Base-by-base conservation (phyloP, 2,329 filamentous ascomycete genomes). In the Meredithiella fracta region DNA sequence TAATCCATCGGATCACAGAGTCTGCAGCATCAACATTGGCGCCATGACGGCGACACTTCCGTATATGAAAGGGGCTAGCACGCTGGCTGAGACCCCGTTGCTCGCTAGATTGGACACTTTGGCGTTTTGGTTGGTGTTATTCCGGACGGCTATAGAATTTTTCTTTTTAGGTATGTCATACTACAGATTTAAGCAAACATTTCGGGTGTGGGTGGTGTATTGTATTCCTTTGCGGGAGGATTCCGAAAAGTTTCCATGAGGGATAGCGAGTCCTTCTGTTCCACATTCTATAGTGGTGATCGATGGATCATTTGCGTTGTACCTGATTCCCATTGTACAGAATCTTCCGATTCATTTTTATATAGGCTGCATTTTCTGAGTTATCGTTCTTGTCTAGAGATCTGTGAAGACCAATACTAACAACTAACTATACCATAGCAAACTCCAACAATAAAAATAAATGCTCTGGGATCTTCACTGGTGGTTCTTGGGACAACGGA, bases 401-500 rank as follows among this genome's bases (percentile, higher is more conserved):
- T 34, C 5, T 34, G 11, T 42, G 15, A n/a, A 5, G n/a, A 7
- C 6, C 38, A 49, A 8, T 25, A 9, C 22, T 20, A 23, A 14
- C 31, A 25, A 15, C 49, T 51, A 52, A 52, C 11, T 31, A 25
- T 40, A 29, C 31, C 7, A 4, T 20, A 52, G 29, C 20, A 17
- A 22, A 52, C 20, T 22, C 50, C 11, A 15, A 37, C 14, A 52
- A 52, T 20, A 4, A 52, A 38, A 52, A 52, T 15, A 17, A 25
- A 65, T 82, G 79, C 63, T 64, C 65, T 17, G 72, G 73, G 3
- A 66, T 80, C 29, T 66, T 77, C 4, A 70, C 69, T 40, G 66
- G 71, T 60, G 79, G 78, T 31, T 67, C 68, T 60, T 82, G 79
- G 77, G 58, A 65, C 59, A 63, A 64, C 25, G 62, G 63, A 60